Evolutionary conservation across 768 basidiomycete species (phyloP).

Genomic region (Tephrocybe sp.): DNA sequence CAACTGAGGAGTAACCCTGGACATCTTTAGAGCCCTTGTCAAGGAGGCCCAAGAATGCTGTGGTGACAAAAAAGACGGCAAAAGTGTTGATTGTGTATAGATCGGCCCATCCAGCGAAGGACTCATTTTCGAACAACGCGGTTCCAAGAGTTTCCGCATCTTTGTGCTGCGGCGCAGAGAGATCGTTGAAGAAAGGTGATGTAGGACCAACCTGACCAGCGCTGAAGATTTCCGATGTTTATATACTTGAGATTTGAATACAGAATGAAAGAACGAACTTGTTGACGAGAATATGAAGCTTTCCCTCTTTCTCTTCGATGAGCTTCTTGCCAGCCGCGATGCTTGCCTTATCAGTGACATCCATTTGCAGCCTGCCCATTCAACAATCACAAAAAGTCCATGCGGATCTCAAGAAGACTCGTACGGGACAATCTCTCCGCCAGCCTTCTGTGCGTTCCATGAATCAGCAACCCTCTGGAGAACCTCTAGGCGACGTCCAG

Average conservation of each 20-base stretch:
- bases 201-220: slow-evolving; percentile 73
- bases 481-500: slow-evolving; percentile 63
- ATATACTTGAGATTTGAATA: not conserved
- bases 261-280: slow-evolving; percentile 46
- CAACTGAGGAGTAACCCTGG: slow-evolving; percentile 55
- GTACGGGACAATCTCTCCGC: slow-evolving; percentile 60
- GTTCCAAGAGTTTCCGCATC: slow-evolving; percentile 62
- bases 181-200: slow-evolving; percentile 56
- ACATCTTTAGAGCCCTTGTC: slow-evolving; percentile 66
- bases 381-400: slow-evolving; percentile 2
- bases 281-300: slow-evolving; percentile 76
- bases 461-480: slow-evolving; percentile 53
- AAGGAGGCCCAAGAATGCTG: slow-evolving; percentile 73
- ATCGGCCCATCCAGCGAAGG: slow-evolving; percentile 58
- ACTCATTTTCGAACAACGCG: slow-evolving; percentile 69
- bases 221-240: slow-evolving; percentile 33
- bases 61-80: slow-evolving; percentile 75
- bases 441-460: slow-evolving; percentile 41
- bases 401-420: slow-evolving; percentile 10
- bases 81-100: slow-evolving; percentile 68
- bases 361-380: slow-evolving; percentile 51
- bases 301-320: slow-evolving; percentile 61
- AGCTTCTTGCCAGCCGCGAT: slow-evolving; percentile 54
- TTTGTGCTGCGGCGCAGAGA: slow-evolving; percentile 54
- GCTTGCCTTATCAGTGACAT: slow-evolving; percentile 67